Evolutionary conservation across 1,284 basidiomycete species (phyloP).

Genomic region (Leccinum fallax): DNA sequence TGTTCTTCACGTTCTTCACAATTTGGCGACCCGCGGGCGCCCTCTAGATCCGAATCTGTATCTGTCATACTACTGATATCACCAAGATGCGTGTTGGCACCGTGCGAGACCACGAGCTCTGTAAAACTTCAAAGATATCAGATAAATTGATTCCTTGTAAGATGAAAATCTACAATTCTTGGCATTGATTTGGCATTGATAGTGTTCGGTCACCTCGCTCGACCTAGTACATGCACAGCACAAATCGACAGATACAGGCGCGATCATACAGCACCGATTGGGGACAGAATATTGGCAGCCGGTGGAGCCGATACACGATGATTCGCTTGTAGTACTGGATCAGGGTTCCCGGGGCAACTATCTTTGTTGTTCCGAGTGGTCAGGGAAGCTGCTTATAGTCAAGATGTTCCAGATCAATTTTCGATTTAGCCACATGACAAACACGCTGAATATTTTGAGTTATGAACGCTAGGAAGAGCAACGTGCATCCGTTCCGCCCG

Average conservation of each 20-base stretch:
- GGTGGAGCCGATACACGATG: conserved; percentile 26
- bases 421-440: conserved; percentile 36
- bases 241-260: conserved; percentile 10
- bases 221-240: not conserved
- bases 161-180: not conserved
- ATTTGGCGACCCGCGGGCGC: conserved; percentile 8
- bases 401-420: conserved; percentile 23
- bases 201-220: conserved; percentile 4
- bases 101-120: conserved; percentile 15
- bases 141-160: conserved; percentile 12
- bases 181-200: conserved; percentile 2
- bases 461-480: conserved; percentile 16
- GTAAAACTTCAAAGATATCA: conserved; percentile 5
- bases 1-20: conserved; percentile 7
- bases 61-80: conserved; percentile 10
- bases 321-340: conserved; percentile 19
- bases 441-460: conserved; percentile 24
- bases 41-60: conserved; percentile 4
- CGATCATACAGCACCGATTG: conserved; percentile 16
- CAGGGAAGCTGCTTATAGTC: conserved; percentile 31
- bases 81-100: conserved; percentile 4
- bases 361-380: conserved; percentile 33
- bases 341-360: conserved; percentile 25
- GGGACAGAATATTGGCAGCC: conserved; percentile 13
- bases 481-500: conserved; percentile 21